Base-by-base conservation (phyloP, 768 basidiomycete species). In the Tulasnella sp. region DNA sequence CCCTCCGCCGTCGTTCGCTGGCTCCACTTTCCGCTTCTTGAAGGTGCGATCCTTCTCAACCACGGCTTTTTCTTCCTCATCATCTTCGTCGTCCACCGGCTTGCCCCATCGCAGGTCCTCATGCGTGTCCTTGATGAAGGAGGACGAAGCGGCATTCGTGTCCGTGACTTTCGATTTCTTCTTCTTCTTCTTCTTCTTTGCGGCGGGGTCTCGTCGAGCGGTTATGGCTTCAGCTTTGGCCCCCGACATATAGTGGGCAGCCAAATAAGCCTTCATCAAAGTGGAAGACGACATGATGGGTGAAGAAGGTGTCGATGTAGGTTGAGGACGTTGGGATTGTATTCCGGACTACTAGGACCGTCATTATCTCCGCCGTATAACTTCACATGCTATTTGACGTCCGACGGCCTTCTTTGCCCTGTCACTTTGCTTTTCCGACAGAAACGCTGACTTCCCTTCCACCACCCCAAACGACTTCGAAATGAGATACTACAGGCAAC, bases 221-320 rank as follows among this genome's bases (percentile, higher is more conserved):
- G 98, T 86, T 78, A 99, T 99, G 8, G 94, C 96, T 79, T 98
- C 97, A 1, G 96, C 95, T 81, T 98, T 99, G 0, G 94, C 90
- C 0, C 97, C 97, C 5, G 95, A 91, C 96, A 98, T 97, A 85
- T 99, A 99, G 78, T 93, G 94, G 79, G 91, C 88, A 0, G 94
- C 94, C 22, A 96, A 87, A 82, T 96, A 96, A 31, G 93, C 86
- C 82, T 94, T 91, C 85, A 96, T 87, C 4, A 78, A 77, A 11
- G 73, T 17, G 17, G 14, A 19, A 15, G 49, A 52, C 4, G 49
- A 52, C 49, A 52, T 52, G 19, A 15, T n/a, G 49, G 49, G 19
- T n/a, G 14, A 52, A 22, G 17, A 52, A n/a, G 7, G 49, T n/a
- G 6, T 52, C 4, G 49, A 22, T 19, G 17, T 17, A 7, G 49